phyloP scores from a whole-genome alignment of 805 yeast species.

The Yamadazyma ubonensis region DNA sequence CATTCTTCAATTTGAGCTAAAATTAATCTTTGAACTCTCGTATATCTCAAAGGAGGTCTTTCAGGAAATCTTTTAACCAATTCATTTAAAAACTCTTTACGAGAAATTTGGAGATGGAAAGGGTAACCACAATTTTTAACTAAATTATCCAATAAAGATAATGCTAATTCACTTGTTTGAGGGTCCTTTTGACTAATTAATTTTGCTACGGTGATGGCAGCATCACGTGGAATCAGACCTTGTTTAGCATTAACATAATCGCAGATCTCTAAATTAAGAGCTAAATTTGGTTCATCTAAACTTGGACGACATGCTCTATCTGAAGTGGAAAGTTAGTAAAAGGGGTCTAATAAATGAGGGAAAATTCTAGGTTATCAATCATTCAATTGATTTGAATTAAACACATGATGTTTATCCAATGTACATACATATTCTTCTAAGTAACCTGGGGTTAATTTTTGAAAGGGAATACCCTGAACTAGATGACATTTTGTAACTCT shows the following conservation, averaged over 20 bases:
- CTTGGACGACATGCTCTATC: constrained; percentile 88
- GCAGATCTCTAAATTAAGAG: constrained; percentile 86
- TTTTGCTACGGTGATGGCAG: constrained; percentile 81
- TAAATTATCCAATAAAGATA: constrained; percentile 79
- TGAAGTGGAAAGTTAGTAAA: constrained; percentile 16
- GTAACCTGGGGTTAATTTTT: constrained; percentile 46
- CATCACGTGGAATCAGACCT: constrained; percentile 88
- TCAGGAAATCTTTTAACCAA: constrained; percentile 93
- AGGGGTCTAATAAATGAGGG: constrained; percentile 3
- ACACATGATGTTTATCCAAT: neutral
- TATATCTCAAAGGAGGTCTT: constrained; percentile 82
- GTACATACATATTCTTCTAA: constrained; percentile 44
- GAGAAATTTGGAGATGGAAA: constrained; percentile 87
- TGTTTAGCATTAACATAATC: constrained; percentile 91
- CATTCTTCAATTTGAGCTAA: constrained; percentile 94
- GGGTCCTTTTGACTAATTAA: constrained; percentile 80
- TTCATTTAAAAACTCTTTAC: constrained; percentile 92
- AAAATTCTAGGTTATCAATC: neutral
- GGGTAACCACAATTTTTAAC: constrained; percentile 99
- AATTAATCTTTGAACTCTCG: constrained; percentile 79
- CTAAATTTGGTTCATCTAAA: constrained; percentile 81
- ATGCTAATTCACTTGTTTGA: constrained; percentile 79
- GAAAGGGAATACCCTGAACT: constrained; percentile 37
- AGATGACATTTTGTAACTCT: constrained; percentile 6
- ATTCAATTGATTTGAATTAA: neutral